A percentile compares a stretch with the other conserved stretches of the same genome.
Evolutionary conservation across 1,139 yeast species (phyloP).

Genomic region (Geotrichum fermentans): DNA sequence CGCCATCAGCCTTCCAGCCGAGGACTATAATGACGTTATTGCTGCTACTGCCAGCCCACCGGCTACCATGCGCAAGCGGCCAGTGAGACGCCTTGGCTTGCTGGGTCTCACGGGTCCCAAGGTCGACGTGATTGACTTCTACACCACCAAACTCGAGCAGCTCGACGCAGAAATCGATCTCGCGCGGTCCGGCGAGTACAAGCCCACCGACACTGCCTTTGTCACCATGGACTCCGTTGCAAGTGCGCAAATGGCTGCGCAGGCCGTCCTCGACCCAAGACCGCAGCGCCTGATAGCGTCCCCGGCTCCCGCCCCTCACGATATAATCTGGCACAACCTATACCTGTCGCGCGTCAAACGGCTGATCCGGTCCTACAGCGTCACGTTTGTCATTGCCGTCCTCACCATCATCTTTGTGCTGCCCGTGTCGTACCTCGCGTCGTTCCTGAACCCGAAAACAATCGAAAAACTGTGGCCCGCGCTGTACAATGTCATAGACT

Average conservation of each 20-base stretch:
- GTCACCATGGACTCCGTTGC: conserved; percentile 82
- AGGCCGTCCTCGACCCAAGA: conserved; percentile 76
- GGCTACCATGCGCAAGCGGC: conserved; percentile 32
- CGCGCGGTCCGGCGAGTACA: conserved; percentile 43
- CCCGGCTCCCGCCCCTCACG: conserved; percentile 85
- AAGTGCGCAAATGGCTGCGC: conserved; percentile 85
- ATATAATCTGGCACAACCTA: conserved; percentile 73
- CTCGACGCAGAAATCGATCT: conserved; percentile 54
- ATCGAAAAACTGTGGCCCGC: conserved; percentile 69
- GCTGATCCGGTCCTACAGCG: conserved; percentile 52
- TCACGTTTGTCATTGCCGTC: conserved; percentile 62
- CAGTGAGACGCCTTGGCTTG: conserved; percentile 43
- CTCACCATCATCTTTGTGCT: conserved; percentile 62
- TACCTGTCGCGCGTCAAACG: conserved; percentile 56
- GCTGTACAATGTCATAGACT: conserved; percentile 57
- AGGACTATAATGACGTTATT: background rate
- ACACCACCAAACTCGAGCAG: conserved; percentile 50
- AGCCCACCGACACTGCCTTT: conserved; percentile 56
- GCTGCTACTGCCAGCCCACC: background rate
- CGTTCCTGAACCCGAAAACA: conserved; percentile 62
- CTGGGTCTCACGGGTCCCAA: conserved; percentile 52
- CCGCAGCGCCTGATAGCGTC: conserved; percentile 66
- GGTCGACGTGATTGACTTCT: conserved; percentile 62
- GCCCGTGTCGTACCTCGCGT: conserved; percentile 70
- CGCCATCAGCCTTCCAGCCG: background rate